Conservation (phyloP, 495 filamentous ascomycete species). For the Penicillium diatomitis region DNA sequence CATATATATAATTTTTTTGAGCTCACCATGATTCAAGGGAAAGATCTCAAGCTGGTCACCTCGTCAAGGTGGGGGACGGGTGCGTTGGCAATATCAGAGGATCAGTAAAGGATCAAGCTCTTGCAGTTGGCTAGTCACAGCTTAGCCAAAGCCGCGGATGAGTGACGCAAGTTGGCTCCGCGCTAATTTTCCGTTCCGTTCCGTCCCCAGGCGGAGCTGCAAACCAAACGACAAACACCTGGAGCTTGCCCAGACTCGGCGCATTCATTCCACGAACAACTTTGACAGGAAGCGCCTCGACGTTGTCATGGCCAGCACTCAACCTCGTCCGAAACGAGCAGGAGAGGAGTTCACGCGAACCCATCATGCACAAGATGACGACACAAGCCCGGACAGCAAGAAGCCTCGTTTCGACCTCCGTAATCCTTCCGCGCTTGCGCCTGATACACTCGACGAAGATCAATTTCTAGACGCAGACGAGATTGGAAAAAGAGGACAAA, state of each 20-base stretch:
- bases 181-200: conserved; percentile 41
- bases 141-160: conserved; percentile 3
- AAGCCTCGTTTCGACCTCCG: conserved; percentile 92
- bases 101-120: neutral
- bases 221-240: conserved; percentile 2
- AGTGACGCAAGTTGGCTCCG: conserved; percentile 38
- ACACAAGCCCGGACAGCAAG: conserved; percentile 49
- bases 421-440: conserved; percentile 83
- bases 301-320: conserved; percentile 49
- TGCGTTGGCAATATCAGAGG: too few species aligned
- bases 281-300: too few species aligned
- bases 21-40: conserved; percentile 19
- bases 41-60: too few species aligned
- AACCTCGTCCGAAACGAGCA: conserved; percentile 70
- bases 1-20: neutral
- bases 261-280: neutral
- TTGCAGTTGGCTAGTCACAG: neutral
- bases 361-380: conserved; percentile 49
- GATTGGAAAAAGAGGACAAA: conserved; percentile 69
- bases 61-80: too few species aligned
- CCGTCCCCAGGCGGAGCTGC: conserved; percentile 15
- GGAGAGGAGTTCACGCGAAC: conserved; percentile 70
- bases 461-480: conserved; percentile 82
- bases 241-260: neutral
- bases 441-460: conserved; percentile 69